Conservation (phyloP, 2,329 filamentous ascomycete species). For the Penicillium janthinellum region DNA sequence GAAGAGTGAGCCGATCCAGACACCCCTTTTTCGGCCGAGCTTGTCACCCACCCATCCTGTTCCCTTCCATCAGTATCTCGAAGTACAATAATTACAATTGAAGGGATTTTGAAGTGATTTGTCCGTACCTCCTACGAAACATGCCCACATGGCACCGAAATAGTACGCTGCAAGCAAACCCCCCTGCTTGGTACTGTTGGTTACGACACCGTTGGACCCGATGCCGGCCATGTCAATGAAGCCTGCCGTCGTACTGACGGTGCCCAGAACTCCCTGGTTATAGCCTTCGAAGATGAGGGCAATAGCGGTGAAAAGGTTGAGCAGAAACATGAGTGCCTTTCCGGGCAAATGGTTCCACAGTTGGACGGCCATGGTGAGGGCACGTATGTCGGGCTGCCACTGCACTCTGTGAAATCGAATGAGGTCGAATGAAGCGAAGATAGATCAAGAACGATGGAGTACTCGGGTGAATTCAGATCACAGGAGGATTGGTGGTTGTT, state of each 20-base stretch:
- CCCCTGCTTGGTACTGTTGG: conserved; percentile 32
- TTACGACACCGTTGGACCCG: conserved; percentile 26
- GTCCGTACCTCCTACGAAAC: conserved; percentile 24
- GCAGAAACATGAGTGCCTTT: conserved; percentile 26
- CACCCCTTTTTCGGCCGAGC: conserved; percentile 29
- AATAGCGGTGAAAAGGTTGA: conserved; percentile 32
- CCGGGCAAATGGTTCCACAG: conserved; percentile 31
- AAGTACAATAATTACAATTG: background rate
- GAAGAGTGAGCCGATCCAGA: conserved; percentile 28
- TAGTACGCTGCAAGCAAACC: conserved; percentile 35
- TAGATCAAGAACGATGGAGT: background rate
- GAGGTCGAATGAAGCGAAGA: background rate
- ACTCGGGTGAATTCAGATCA: background rate
- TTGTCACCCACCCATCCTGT: conserved; percentile 31
- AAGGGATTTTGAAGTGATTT: background rate
- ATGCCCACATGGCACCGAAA: conserved; percentile 31
- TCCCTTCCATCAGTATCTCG: conserved; percentile 1
- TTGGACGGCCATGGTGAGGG: conserved; percentile 26
- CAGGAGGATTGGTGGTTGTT: background rate
- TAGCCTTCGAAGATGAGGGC: conserved; percentile 35
- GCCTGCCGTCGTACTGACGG: conserved; percentile 30
- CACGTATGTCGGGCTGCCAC: background rate
- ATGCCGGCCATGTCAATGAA: conserved; percentile 33
- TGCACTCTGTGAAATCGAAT: background rate
- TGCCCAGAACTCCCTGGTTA: conserved; percentile 35